phyloP scores from a whole-genome alignment of 2,329 filamentous ascomycete genomes.

The Cercospora sp. region DNA sequence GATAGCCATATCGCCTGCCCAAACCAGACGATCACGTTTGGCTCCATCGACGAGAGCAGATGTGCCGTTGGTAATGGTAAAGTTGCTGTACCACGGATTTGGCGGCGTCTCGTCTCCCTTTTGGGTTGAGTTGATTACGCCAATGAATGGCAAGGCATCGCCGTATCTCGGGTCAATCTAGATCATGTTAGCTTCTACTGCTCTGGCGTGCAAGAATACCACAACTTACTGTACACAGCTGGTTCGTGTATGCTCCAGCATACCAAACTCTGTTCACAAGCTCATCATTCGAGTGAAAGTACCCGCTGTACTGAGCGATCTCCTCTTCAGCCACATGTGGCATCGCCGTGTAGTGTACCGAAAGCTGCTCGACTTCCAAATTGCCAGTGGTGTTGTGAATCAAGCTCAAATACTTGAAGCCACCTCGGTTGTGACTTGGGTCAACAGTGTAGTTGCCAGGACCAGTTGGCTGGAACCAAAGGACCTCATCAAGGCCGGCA shows the following conservation, averaged over 20 bases:
- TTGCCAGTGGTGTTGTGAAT: slow-evolving; percentile 41
- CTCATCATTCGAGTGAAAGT: slow-evolving; percentile 48
- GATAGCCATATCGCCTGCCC: slow-evolving; percentile 62
- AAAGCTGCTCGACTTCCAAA: slow-evolving; percentile 43
- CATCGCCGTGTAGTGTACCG: slow-evolving; percentile 49
- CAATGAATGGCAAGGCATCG: slow-evolving; percentile 41
- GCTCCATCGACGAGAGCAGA: slow-evolving; percentile 53
- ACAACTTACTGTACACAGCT: slow-evolving; percentile 26
- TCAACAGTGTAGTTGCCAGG: slow-evolving; percentile 48
- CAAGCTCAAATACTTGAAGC: slow-evolving; percentile 56
- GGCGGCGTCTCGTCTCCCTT: slow-evolving; percentile 32
- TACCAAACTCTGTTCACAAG: slow-evolving; percentile 49
- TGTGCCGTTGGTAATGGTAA: slow-evolving; percentile 43
- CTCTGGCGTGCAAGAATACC: not conserved
- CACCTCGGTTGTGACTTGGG: slow-evolving; percentile 50
- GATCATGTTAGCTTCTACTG: not conserved
- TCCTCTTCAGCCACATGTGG: slow-evolving; percentile 44
- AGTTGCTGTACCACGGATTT: slow-evolving; percentile 45
- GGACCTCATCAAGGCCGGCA: slow-evolving; percentile 46
- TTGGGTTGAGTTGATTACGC: slow-evolving; percentile 36
- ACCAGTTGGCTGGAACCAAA: slow-evolving; percentile 50
- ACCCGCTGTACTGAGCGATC: slow-evolving; percentile 44
- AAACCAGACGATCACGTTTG: slow-evolving; percentile 60
- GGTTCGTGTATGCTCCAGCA: slow-evolving; percentile 42
- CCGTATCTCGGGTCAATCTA: slow-evolving; percentile 40